phyloP scores from a whole-genome alignment of 169 alveolate genomes.

The Eimeria sp. region DNA sequence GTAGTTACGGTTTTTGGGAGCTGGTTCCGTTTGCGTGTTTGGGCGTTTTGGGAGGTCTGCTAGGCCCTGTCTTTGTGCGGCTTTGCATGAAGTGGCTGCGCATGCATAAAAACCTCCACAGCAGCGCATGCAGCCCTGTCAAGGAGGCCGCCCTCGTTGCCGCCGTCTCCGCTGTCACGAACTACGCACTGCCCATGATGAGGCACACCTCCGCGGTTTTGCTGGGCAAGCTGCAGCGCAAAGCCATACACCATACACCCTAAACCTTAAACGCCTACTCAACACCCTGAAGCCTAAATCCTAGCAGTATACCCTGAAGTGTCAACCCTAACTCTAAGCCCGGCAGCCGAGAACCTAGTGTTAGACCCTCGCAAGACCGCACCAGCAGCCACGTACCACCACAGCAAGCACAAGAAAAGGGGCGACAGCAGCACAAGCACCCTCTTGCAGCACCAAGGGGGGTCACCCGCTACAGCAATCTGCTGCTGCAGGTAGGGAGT shows the following conservation, averaged over 20 bases:
- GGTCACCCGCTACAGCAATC: neutral
- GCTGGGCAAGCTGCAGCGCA: slow-evolving; percentile 50
- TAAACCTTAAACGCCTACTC: neutral
- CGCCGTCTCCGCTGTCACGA: slow-evolving; percentile 45
- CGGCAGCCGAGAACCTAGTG: neutral
- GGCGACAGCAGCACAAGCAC: neutral
- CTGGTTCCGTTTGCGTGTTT: slow-evolving; percentile 76
- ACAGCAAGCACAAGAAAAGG: neutral
- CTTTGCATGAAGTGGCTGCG: slow-evolving; percentile 72
- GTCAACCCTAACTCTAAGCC: neutral
- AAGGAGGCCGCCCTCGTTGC: slow-evolving; percentile 64
- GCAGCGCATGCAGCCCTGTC: slow-evolving; percentile 53
- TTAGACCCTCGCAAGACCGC: neutral
- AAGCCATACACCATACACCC: too few relatives aligned
- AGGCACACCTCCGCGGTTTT: slow-evolving; percentile 66
- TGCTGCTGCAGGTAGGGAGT: slow-evolving; percentile 9
- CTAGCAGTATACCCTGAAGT: neutral
- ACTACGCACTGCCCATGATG: slow-evolving; percentile 68
- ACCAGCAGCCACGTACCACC: neutral
- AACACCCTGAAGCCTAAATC: neutral
- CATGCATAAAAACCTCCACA: neutral
- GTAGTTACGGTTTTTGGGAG: slow-evolving; percentile 67
- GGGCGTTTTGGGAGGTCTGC: slow-evolving; percentile 82
- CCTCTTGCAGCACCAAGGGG: too few relatives aligned
- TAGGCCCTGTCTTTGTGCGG: slow-evolving; percentile 82